These are phyloP conservation scores for Rhexocercosporidium sp. DNA, from an alignment of 2,329 filamentous ascomycete genomes.

Conservation along the genomic window DNA sequence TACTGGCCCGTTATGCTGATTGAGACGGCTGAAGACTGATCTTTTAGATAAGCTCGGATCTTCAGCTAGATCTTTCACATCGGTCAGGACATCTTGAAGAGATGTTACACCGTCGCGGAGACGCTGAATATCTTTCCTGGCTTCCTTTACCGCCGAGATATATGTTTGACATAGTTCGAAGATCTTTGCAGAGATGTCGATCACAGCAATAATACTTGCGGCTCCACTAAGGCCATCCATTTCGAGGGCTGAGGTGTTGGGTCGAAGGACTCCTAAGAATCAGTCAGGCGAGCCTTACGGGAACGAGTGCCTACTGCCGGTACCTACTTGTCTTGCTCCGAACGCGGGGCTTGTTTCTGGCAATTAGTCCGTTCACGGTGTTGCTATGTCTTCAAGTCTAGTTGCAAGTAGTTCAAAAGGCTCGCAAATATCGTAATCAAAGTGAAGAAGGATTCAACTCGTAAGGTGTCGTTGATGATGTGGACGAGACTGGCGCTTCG, in stretches of 20 bases:
- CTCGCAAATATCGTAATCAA: not conserved
- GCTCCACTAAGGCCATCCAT: conserved; percentile 17
- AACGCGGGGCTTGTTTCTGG: not conserved
- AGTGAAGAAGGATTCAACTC: conserved; percentile 2
- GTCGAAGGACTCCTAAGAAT: conserved; percentile 3
- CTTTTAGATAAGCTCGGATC: conserved; percentile 6
- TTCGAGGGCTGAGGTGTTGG: not conserved
- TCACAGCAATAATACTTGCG: conserved; percentile 21
- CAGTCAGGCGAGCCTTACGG: not conserved
- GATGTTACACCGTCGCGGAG: conserved; percentile 3
- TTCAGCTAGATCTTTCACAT: conserved; percentile 8
- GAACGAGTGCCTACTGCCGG: not conserved
- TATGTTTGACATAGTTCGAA: conserved; percentile 9
- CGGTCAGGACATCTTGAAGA: conserved; percentile 8
- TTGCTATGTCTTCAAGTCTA: conserved; percentile 2
- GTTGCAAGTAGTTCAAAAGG: conserved; percentile 1
- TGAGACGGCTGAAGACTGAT: conserved; percentile 16
- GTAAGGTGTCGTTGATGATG: conserved; percentile 6
- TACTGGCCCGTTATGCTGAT: conserved; percentile 11
- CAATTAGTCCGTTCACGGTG: not conserved
- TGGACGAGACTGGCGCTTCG: conserved; percentile 11
- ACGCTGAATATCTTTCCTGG: conserved; percentile 17
- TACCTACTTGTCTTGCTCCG: conserved; percentile 8
- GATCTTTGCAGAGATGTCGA: conserved; percentile 18
- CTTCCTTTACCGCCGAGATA: conserved; percentile 14